A percentile compares a stretch with the other conserved stretches of the same genome.
Conservation (phyloP, 345 rosid genomes). For the Citrus trifoliata region DNA sequence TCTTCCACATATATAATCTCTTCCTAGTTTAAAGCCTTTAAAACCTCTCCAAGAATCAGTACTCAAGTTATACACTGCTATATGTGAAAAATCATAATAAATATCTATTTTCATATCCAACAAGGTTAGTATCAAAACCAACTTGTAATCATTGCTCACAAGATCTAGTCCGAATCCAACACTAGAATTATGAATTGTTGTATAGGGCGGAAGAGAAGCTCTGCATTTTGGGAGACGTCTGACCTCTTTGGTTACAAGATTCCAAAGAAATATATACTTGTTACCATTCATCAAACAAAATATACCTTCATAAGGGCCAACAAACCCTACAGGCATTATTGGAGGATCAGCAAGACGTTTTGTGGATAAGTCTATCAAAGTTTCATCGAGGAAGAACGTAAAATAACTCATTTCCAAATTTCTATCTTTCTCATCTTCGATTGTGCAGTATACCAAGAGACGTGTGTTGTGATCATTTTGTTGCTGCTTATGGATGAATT, state of each 20-base stretch:
- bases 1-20: neutral
- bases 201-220: neutral
- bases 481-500: neutral
- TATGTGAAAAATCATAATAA: neutral
- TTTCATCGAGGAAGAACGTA: neutral
- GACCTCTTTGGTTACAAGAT: neutral
- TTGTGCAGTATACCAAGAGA: neutral
- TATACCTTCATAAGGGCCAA: neutral
- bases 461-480: neutral
- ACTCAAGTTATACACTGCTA: neutral
- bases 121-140: neutral
- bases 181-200: neutral
- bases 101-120: neutral
- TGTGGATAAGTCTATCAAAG: neutral
- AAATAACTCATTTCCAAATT: neutral
- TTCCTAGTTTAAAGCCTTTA: neutral
- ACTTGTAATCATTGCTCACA: neutral
- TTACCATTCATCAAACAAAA: neutral
- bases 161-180: constrained; percentile 2
- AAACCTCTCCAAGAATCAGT: no score
- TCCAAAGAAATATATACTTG: neutral
- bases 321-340: neutral
- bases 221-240: neutral
- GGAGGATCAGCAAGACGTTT: no score
- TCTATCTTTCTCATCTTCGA: rapidly evolving